Conservation (phyloP, 495 filamentous ascomycete genomes). For the Penicillium steckii region DNA sequence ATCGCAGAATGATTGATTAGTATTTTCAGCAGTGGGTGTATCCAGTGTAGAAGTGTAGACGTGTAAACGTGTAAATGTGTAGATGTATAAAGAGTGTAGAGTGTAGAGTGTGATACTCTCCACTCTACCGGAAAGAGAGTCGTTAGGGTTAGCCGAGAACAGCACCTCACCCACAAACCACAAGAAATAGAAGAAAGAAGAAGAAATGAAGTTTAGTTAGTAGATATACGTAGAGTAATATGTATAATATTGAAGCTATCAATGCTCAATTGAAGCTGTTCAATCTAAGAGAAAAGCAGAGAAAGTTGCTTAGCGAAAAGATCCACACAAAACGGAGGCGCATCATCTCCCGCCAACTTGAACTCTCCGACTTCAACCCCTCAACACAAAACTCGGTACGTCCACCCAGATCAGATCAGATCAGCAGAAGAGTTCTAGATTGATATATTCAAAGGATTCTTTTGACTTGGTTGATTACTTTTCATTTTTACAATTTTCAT, state of each 20-base stretch:
- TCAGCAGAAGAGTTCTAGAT: no score
- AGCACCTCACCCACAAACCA: background rate
- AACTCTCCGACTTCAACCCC: slow-evolving; percentile 9
- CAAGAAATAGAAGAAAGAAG: background rate
- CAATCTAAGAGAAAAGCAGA: no score
- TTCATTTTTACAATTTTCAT: background rate
- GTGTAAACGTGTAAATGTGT: no score
- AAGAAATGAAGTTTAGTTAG: no score
- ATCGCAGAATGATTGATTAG: background rate
- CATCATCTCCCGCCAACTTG: slow-evolving; percentile 18
- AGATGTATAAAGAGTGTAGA: no score
- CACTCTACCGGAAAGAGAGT: background rate
- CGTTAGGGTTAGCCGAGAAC: background rate
- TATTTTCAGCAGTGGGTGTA: background rate
- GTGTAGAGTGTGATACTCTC: no score
- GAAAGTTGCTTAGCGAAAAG: slow-evolving; percentile 4
- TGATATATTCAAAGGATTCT: no score
- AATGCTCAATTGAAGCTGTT: no score
- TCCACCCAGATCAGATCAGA: no score
- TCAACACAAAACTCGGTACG: slow-evolving; percentile 7
- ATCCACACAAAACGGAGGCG: slow-evolving; percentile 18
- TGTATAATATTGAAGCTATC: no score
- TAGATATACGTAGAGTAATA: no score
- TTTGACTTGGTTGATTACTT: background rate
- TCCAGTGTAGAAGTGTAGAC: no score